Evolutionary conservation across 2,329 filamentous ascomycete genomes (phyloP), one percentile per base, ranked within the genome.

Genomic region (Keithomyces neogunnii): DNA sequence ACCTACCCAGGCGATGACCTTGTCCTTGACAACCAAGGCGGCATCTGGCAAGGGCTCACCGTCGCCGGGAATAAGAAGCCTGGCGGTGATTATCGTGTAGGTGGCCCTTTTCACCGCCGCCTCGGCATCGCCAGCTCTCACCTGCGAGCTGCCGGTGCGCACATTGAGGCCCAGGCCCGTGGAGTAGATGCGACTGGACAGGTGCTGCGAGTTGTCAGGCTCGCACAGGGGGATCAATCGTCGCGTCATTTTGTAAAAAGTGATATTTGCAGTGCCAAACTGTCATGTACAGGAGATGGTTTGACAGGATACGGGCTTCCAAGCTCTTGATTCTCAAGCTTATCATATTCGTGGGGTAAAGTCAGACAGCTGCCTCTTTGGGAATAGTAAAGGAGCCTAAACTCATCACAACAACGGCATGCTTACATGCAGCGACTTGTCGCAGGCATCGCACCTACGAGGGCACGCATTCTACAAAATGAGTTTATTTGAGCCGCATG

Each of bases 1-100:
- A 43, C 69, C 68, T 44, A 70, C 59, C 69, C 68, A 71, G 39
- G 59, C 61, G 52, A 70, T 71, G 44, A 66, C 50, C 44, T 67
- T 66, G 53, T 61, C 56, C 51, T 66, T 59, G n/a, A 69, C 61
- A 7, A 70, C 67, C 7, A 70, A 60, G 3, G 66, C 64, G 32
- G 60, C 64, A 9, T 69, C 40, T 4, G 55, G 32, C 28, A 62
- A 26, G 2, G 69, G 68, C 3, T 62, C 53, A 32, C 66, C 67
- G 49, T 66, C 63, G 51, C 69, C 69, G 6, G 66, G 69, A 49
- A 71, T 70, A 1, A 71, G 58, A 0, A 68, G 55, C 5, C 56
- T 53, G 7, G 68, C 54, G 28, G 59, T 63, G 53, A 71, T 60
- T 55, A 71, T 63, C 35, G 61, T 67, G 56, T 61, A 65, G 1